Evolutionary conservation across 768 basidiomycete genomes (phyloP), one percentile per base, ranked within the genome.

Genomic region (Lentinula sp.): DNA sequence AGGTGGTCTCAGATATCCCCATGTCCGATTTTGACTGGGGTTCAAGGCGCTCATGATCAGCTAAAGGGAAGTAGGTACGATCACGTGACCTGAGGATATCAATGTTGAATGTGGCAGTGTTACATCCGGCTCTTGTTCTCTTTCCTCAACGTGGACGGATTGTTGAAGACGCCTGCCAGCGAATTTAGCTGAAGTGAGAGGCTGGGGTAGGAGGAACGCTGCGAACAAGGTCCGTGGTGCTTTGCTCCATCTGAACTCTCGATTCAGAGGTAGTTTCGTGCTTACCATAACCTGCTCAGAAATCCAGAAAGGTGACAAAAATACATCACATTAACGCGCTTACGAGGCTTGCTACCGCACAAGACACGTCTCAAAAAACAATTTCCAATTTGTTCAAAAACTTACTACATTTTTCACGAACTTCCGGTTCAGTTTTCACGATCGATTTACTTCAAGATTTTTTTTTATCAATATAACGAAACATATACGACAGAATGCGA

Each of bases 401-500:
- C 35, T 52, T 52, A 49, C 21, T 15, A 7, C 9, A 55, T 55
- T 49, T 52, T 53, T 21, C 11, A 35, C 59, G 34, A 50, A 39
- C 32, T 50, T 40, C 40, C 48, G n/a, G 15, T 10, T 46, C 16
- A 37, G n/a, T 35, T 59, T 59, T 50, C 10, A 45, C 56, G 40
- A 52, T 48, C 48, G 37, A 56, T 40, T 40, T 56, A 56, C 39
- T n/a, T 13, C 34, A 42, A 60, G 35, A 50, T 18, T 39, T 51
- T 60, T 35, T 35, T 40, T 49, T 60, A 39, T 52, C 39, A 15
- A 56, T 23, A 18, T 51, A 52, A 60, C 59, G 59, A 60, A 15
- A 60, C 21, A 28, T 52, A 23, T 40, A 60, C 59, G 59, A 60
- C 13, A 60, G 39, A 49, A 65, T 65, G 65, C 64, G 64, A 59